Percentiles rank a stretch among this genome's conserved stretches.
phyloP scores from a whole-genome alignment of 2,329 filamentous ascomycete species.

The Penicillium glabrum region DNA sequence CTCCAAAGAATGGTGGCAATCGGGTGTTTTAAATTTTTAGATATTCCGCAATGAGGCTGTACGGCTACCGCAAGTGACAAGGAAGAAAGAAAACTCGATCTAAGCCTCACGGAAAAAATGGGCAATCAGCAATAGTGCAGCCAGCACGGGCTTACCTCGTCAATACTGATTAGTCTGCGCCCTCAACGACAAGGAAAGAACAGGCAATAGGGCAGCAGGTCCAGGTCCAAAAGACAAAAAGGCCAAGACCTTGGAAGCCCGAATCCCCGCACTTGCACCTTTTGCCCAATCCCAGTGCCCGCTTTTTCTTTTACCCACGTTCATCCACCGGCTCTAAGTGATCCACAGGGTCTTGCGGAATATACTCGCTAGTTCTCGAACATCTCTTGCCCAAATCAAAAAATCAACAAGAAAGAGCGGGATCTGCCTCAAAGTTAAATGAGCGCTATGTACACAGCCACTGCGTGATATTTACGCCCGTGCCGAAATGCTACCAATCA shows the following conservation, averaged over 20 bases:
- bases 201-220: neutral
- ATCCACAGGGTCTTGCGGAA: neutral
- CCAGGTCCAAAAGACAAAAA: neutral
- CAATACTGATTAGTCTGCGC: conserved; percentile 6
- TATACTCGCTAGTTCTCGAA: neutral
- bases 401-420: neutral
- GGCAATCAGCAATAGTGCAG: neutral
- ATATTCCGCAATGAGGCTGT: neutral
- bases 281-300: too few species aligned
- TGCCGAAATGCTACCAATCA: conserved; percentile 13
- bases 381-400: neutral
- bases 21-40: neutral
- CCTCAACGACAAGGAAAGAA: neutral
- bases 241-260: neutral
- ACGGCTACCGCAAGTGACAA: neutral
- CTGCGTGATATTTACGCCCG: conserved; percentile 5
- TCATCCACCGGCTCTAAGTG: neutral
- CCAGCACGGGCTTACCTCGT: conserved; percentile 2
- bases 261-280: too few species aligned
- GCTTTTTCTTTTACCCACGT: too few species aligned
- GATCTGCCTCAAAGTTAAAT: neutral
- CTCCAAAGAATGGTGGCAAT: neutral
- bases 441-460: conserved; percentile 9
- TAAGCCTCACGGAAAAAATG: conserved; percentile 1
- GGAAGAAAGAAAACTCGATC: neutral